phyloP scores from a whole-genome alignment of 305 asterid genomes.

The Vinca major region DNA sequence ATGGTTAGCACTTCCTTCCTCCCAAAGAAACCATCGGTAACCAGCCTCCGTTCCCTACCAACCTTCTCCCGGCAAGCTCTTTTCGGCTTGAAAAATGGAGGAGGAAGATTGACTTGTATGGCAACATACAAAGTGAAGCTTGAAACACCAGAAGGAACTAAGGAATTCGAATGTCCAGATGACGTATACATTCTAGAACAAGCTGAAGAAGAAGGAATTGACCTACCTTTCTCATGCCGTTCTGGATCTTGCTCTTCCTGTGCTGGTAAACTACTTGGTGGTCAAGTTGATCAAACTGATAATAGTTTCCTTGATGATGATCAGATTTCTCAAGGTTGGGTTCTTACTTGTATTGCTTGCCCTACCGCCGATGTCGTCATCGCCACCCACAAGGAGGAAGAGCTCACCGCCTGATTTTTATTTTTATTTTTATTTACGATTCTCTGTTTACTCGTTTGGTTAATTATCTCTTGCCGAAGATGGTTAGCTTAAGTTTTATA shows the following conservation, averaged over 20 bases:
- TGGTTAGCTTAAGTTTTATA: background rate
- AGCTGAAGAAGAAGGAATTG: slow-evolving; percentile 56
- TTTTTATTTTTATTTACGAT: background rate
- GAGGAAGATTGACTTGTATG: slow-evolving; percentile 43
- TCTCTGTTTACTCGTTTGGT: too few relatives aligned
- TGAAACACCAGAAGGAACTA: slow-evolving; percentile 42
- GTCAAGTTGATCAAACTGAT: slow-evolving; percentile 68
- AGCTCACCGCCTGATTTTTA: slow-evolving; percentile 23
- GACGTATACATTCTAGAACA: slow-evolving; percentile 53
- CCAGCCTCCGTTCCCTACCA: slow-evolving; percentile 32
- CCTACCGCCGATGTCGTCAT: slow-evolving; percentile 47
- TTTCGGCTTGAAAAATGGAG: slow-evolving; percentile 37
- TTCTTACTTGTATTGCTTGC: slow-evolving; percentile 61
- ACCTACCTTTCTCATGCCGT: slow-evolving; percentile 77
- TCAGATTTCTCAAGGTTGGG: slow-evolving; percentile 40
- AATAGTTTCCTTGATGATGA: slow-evolving; percentile 63
- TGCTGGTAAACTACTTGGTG: slow-evolving; percentile 49
- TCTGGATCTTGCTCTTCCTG: slow-evolving; percentile 85
- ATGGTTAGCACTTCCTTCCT: slow-evolving; percentile 50
- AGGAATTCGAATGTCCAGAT: slow-evolving; percentile 29
- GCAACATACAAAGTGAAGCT: slow-evolving; percentile 64
- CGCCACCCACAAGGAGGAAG: slow-evolving; percentile 70
- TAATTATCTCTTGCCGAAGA: too few relatives aligned
- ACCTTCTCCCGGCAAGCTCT: slow-evolving; percentile 23
- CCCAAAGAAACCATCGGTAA: slow-evolving; percentile 28